Evolutionary conservation across 495 filamentous ascomycete species (phyloP).

Genomic region (Physcia stellaris): DNA sequence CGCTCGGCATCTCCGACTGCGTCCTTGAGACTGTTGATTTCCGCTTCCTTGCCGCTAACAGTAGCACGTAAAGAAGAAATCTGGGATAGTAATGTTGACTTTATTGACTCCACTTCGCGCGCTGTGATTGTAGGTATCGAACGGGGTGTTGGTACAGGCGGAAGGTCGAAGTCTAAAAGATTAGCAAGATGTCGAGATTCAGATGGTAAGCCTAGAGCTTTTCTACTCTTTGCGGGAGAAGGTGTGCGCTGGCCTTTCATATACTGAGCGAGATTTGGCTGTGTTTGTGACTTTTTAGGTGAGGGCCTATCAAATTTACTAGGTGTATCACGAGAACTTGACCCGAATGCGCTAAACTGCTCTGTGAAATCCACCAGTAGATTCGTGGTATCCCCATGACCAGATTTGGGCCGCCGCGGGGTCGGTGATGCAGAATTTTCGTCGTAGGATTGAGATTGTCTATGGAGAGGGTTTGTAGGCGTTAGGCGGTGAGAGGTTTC

Average conservation of each 20-base stretch:
- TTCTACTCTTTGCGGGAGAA: constrained; percentile 25
- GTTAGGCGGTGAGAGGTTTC: constrained; percentile 28
- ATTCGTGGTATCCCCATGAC: constrained; percentile 46
- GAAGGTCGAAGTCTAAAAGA: constrained; percentile 87
- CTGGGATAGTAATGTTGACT: constrained; percentile 77
- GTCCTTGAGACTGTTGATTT: constrained; percentile 68
- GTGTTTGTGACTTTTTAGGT: constrained; percentile 26
- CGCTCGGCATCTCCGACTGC: constrained; percentile 81
- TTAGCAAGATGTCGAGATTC: constrained; percentile 36
- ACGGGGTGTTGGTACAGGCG: constrained; percentile 76
- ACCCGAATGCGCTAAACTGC: constrained; percentile 46
- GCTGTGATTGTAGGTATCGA: constrained; percentile 84
- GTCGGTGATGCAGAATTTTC: constrained; percentile 42
- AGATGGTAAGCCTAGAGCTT: constrained; percentile 30
- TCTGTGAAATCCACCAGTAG: constrained; percentile 80
- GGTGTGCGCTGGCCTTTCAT: constrained; percentile 30
- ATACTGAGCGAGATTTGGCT: constrained; percentile 29
- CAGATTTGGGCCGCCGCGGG: constrained; percentile 32
- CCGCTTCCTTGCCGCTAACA: constrained; percentile 79
- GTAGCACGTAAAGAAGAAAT: constrained; percentile 82
- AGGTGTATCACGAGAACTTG: constrained; percentile 22
- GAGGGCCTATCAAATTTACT: constrained; percentile 27
- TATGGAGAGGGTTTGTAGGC: constrained; percentile 7
- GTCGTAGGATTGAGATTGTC: constrained; percentile 5
- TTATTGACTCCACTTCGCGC: constrained; percentile 81